phyloP scores from a whole-genome alignment of 2,329 filamentous ascomycete species.

The Shiraia sp. region DNA sequence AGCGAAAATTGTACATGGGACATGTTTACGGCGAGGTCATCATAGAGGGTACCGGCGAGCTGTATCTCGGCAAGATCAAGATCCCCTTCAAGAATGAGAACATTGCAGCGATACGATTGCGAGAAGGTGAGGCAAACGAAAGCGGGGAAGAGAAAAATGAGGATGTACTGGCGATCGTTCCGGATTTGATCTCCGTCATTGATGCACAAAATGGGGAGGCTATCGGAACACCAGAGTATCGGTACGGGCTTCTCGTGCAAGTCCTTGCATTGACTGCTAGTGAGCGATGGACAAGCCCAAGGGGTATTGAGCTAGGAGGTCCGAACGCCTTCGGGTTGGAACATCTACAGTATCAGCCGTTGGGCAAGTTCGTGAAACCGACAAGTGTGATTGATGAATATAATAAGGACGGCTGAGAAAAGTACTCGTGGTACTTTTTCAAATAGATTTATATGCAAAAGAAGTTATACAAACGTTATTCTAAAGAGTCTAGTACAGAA shows the following conservation, averaged over 20 bases:
- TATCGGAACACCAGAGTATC: slow-evolving; percentile 59
- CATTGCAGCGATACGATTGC: slow-evolving; percentile 58
- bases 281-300: slow-evolving; percentile 57
- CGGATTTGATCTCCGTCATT: slow-evolving; percentile 55
- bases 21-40: slow-evolving; percentile 49
- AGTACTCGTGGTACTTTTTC: neutral
- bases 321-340: slow-evolving; percentile 55
- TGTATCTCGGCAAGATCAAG: slow-evolving; percentile 55
- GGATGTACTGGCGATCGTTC: slow-evolving; percentile 53
- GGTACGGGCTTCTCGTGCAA: slow-evolving; percentile 57
- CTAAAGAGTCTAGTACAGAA: slow-evolving; percentile 18
- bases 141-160: slow-evolving; percentile 41
- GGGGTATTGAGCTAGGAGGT: slow-evolving; percentile 56
- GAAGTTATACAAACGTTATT: neutral
- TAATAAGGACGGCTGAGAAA: slow-evolving; percentile 17
- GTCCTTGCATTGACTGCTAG: slow-evolving; percentile 60
- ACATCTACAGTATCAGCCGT: slow-evolving; percentile 53
- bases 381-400: slow-evolving; percentile 60
- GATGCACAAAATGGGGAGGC: slow-evolving; percentile 55
- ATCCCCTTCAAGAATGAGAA: slow-evolving; percentile 78
- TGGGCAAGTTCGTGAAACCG: slow-evolving; percentile 58
- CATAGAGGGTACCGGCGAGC: slow-evolving; percentile 36
- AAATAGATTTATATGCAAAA: neutral
- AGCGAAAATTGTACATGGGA: slow-evolving; percentile 47
- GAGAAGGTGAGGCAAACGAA: slow-evolving; percentile 23